Evolutionary conservation across 768 basidiomycete genomes (phyloP), one percentile per base, ranked within the genome.

Genomic region (Tricholoma hemisulphureum): DNA sequence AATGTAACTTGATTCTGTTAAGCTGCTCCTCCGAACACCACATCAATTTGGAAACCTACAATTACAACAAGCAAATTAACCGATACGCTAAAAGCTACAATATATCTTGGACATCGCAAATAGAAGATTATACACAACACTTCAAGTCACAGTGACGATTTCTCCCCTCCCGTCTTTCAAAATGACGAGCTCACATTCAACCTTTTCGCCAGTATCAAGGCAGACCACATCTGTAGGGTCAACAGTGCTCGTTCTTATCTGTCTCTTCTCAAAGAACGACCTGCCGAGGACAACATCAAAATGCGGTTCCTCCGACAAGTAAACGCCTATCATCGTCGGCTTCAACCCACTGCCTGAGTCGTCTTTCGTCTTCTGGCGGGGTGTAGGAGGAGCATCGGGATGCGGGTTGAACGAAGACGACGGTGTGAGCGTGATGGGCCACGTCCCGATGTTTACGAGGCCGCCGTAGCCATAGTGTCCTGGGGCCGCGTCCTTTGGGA

Each of bases 381-480:
- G 56, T 21, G 66, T 63, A 18, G 59, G 62, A 16, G 67, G 70
- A 5, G 69, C 64, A 45, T 71, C 65, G 16, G 69, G 71, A 31
- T 68, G 68, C 2, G 63, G 56, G 50, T 65, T 67, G 45, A 73
- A 76, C 0, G 77, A 69, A 16, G 74, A 63, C 7, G 80, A 77
- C 3, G 80, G 75, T 35, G 72, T 74, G 26, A 88, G 74, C 0
- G 89, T 95, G 64, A 99, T 88, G 0, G 95, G 91, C 86, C 94
- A 91, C 55, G 79, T 80, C 13, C 95, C 95, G 21, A 95, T 84
- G 69, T 87, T 91, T 55, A 93, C 84, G 8, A 93, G 79, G 3
- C 96, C 95, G 7, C 87, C 83, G 68, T 98, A 99, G n/a, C 97
- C 96, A 64, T 95, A 94, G 59, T 88, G 83, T 6, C 97, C 97